Evolutionary conservation across 23 red algal genomes (phyloP).

Genomic region (Gracilaria caudata): DNA sequence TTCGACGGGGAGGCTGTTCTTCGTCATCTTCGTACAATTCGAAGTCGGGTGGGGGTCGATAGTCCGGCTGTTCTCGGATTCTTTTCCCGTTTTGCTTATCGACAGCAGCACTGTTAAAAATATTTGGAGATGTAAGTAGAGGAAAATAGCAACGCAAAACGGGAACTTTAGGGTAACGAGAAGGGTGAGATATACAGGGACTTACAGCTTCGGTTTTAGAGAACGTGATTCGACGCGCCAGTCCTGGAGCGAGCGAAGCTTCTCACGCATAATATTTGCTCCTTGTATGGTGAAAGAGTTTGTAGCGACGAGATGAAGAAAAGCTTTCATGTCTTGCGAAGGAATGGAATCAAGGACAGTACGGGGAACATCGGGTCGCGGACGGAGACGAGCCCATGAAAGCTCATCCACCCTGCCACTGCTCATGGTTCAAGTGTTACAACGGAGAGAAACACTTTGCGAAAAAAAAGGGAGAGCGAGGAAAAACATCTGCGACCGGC

Average conservation of each 20-base stretch:
- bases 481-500: no score
- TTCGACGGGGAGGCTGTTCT: slow-evolving; percentile 32
- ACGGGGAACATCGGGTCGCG: slow-evolving; percentile 18
- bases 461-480: background rate
- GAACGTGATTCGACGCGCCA: slow-evolving; percentile 31
- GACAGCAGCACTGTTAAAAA: slow-evolving; percentile 3
- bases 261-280: slow-evolving; percentile 20
- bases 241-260: slow-evolving; percentile 24
- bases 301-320: slow-evolving; percentile 50
- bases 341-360: slow-evolving; percentile 58
- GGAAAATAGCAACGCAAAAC: background rate
- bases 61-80: slow-evolving; percentile 11
- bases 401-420: slow-evolving; percentile 55
- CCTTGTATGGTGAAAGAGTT: slow-evolving; percentile 30
- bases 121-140: background rate
- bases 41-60: background rate
- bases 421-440: background rate
- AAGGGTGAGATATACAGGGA: background rate
- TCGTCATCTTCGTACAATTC: background rate
- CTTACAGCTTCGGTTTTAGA: slow-evolving; percentile 19
- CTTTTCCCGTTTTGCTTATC: slow-evolving; percentile 1
- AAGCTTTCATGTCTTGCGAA: slow-evolving; percentile 57
- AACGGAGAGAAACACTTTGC: background rate
- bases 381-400: slow-evolving; percentile 44
- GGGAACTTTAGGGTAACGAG: background rate